Evolutionary conservation across 495 filamentous ascomycete species (phyloP), one percentile per base, ranked within the genome.

Genomic region (Penicillium dipodomyicola): DNA sequence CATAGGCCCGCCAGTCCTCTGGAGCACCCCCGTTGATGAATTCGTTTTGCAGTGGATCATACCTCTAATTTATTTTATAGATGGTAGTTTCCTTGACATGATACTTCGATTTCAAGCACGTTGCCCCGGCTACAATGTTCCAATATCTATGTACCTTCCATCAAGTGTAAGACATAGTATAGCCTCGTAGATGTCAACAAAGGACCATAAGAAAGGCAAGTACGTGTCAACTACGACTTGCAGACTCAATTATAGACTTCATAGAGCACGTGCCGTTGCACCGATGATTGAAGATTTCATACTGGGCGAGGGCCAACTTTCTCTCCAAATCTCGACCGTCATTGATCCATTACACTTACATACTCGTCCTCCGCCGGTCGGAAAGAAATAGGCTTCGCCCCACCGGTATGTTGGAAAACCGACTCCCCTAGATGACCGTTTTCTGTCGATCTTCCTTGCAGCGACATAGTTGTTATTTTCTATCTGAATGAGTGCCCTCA

Each of bases 311-410:
- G 14, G 41, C 15, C 42, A 15, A 4, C 23, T 54, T 19, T n/a
- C 19, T 52, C 42, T 49, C 39, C 42, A 55, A 29, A 19, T 57
- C 59, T 42, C 39, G 19, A 42, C 54, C 63, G 64, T 64, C 65
- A 61, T 64, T 46, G 60, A 68, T 68, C 60, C 33, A 65, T 65
- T 68, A 65, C 63, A 61, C 60, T 51, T 63, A 63, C 63, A 65
- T 43, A 42, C 50, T 47, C 20, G 42, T 56, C 33, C 35, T 56
- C 46, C 30, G 37, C 44, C 46, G 47, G 40, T 57, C 20, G 55
- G 52, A 54, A 54, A 39, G 20, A 46, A 54, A 54, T 45, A 47
- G 41, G 43, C 41, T 54, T 54, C 30, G 43, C 52, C 43, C 52
- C 52, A 54, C 52, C 42, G n/a, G 35, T 11, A 54, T 45, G 42